phyloP scores from a whole-genome alignment of 352 stramenopile genomes.

The Elongisporangium anandrum region DNA sequence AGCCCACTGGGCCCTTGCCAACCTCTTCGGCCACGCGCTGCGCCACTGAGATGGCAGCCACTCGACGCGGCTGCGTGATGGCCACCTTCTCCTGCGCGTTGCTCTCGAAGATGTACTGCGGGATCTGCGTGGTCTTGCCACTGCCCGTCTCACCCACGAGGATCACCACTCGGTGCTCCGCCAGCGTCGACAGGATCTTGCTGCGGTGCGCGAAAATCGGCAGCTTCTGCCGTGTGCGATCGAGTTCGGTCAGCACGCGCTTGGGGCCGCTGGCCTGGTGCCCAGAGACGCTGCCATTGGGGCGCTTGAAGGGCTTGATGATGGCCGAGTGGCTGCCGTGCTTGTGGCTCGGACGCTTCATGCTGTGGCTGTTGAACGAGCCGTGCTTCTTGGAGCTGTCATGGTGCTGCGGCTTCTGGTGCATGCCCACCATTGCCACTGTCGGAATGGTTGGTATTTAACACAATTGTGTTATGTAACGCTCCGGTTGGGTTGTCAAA shows the following conservation, averaged over 20 bases:
- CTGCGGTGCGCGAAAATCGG: constrained; percentile 73
- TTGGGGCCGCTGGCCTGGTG: background rate
- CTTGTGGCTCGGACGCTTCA: background rate
- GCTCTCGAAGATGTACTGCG: constrained; percentile 82
- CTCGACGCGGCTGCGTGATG: constrained; percentile 78
- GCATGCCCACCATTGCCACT: background rate
- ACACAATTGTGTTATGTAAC: background rate
- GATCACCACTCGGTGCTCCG: constrained; percentile 74
- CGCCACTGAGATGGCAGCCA: constrained; percentile 81
- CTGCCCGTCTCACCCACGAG: constrained; percentile 88
- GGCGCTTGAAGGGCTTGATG: constrained; percentile 1
- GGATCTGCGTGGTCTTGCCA: constrained; percentile 90
- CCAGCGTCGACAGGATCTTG: constrained; percentile 60
- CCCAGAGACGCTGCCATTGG: constrained; percentile 10
- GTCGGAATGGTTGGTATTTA: background rate
- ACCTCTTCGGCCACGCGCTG: constrained; percentile 75
- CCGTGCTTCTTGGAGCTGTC: constrained; percentile 3
- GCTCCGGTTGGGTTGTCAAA: background rate
- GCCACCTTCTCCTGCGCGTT: constrained; percentile 46
- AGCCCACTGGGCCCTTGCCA: constrained; percentile 38
- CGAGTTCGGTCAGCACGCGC: constrained; percentile 29
- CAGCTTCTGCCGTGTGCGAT: constrained; percentile 56
- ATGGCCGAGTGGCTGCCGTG: background rate
- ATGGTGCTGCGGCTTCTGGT: background rate
- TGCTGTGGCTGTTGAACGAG: constrained; percentile 3